phyloP scores from a whole-genome alignment of 2,329 filamentous ascomycete species.

The Hypoxylon sp. region DNA sequence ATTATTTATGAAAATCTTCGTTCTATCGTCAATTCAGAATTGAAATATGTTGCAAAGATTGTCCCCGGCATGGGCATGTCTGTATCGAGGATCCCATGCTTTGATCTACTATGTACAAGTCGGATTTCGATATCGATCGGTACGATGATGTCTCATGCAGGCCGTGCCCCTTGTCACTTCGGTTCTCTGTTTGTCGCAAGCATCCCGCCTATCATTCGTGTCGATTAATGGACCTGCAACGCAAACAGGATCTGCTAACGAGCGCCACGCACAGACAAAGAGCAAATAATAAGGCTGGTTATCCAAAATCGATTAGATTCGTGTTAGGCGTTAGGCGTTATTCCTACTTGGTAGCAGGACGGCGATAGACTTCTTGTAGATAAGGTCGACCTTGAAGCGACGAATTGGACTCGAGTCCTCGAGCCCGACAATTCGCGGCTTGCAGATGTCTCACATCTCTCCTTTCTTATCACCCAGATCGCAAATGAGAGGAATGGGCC shows the following conservation, averaged over 20 bases:
- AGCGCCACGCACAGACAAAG: conserved; percentile 28
- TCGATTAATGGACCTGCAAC: conserved; percentile 15
- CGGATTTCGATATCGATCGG: conserved; percentile 16
- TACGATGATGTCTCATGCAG: conserved; percentile 24
- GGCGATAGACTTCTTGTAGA: conserved; percentile 11
- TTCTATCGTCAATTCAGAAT: neutral
- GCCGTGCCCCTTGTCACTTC: conserved; percentile 10
- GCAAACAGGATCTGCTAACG: conserved; percentile 30
- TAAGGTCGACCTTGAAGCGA: conserved; percentile 24
- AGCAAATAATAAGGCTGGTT: conserved; percentile 23
- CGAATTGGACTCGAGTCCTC: conserved; percentile 16
- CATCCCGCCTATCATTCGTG: conserved; percentile 16
- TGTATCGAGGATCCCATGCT: conserved; percentile 3
- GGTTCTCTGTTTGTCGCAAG: conserved; percentile 10
- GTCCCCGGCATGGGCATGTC: neutral
- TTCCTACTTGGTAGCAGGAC: conserved; percentile 22
- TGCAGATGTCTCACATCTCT: conserved; percentile 31
- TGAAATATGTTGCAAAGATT: neutral
- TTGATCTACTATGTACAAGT: conserved; percentile 15
- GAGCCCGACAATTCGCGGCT: conserved; percentile 3
- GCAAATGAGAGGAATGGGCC: conserved; percentile 6
- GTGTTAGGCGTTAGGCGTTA: neutral
- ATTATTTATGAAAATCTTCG: neutral
- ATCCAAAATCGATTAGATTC: conserved; percentile 6
- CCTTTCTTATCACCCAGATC: conserved; percentile 21